These are phyloP conservation scores for Trichoderma hamatum DNA, from an alignment of 2,329 filamentous ascomycete species.

Conservation along the genomic window DNA sequence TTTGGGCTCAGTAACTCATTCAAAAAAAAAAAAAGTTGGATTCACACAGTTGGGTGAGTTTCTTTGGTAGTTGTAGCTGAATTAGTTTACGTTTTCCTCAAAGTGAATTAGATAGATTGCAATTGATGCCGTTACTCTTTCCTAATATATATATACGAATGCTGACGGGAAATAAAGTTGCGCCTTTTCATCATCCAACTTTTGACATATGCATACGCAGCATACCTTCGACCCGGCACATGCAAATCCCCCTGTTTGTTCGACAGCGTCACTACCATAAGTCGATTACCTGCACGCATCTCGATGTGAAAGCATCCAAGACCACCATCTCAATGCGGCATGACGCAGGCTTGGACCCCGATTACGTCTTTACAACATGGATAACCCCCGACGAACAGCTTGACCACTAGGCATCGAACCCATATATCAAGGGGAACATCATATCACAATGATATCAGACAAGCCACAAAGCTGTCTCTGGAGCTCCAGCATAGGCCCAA, in stretches of 20 bases:
- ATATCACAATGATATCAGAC: conserved; percentile 26
- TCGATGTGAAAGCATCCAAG: neutral
- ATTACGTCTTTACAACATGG: conserved; percentile 19
- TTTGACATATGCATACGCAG: neutral
- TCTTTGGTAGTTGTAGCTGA: neutral
- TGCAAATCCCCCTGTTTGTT: neutral
- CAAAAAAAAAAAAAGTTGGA: neutral
- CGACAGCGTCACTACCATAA: conserved; percentile 4
- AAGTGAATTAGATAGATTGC: neutral
- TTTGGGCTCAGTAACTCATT: conserved; percentile 13
- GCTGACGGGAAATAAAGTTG: conserved; percentile 12
- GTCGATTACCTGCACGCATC: conserved; percentile 4
- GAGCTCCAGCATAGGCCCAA: neutral
- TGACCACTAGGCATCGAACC: neutral
- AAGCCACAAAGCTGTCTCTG: neutral
- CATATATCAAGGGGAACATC: neutral
- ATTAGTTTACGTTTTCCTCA: neutral
- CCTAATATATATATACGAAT: conserved; percentile 4
- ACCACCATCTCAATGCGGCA: neutral
- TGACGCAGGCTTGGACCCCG: conserved; percentile 5
- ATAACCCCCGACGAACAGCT: conserved; percentile 1
- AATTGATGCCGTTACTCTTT: neutral
- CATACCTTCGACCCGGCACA: neutral
- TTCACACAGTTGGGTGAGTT: conserved; percentile 8
- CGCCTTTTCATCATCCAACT: conserved; percentile 17